phyloP scores from a whole-genome alignment of 225 moss, liverwort and hornwort genomes.

The Anthoceros angustus region DNA sequence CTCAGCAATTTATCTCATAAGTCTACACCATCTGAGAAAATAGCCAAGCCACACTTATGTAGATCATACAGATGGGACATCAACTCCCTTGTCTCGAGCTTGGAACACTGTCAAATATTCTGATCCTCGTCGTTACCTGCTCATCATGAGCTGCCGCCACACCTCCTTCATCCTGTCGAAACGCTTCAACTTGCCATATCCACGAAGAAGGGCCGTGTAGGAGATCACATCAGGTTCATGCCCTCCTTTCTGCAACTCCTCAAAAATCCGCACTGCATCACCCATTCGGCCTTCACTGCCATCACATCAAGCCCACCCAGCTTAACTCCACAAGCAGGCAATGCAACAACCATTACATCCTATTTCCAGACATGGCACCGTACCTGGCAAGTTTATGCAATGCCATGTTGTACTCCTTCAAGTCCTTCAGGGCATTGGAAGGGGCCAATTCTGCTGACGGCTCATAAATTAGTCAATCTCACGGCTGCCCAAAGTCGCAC shows the following conservation, averaged over 20 bases:
- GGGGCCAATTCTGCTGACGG: no score
- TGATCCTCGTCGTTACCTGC: neutral
- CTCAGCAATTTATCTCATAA: neutral
- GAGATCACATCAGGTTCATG: neutral
- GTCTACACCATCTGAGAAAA: neutral
- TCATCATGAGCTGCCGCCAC: neutral
- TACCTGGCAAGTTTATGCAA: neutral
- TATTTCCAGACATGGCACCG: neutral
- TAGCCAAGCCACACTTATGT: neutral
- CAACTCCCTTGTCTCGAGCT: neutral
- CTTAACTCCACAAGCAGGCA: neutral
- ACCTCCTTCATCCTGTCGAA: neutral
- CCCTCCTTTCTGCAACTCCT: neutral
- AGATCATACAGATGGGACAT: neutral
- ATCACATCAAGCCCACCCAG: neutral
- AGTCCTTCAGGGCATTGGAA: neutral
- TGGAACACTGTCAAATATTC: neutral
- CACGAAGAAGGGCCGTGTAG: neutral
- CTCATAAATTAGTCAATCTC: no score
- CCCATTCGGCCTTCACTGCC: slow-evolving; percentile 5
- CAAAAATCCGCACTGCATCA: slow-evolving; percentile 1
- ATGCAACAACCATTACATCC: neutral
- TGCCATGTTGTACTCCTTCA: slow-evolving; percentile 2
- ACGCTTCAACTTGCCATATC: neutral
- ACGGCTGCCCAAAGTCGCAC: no score